These are phyloP conservation scores for Phytophthora citrophthora DNA, from an alignment of 352 stramenopile genomes.

Conservation along the genomic window DNA sequence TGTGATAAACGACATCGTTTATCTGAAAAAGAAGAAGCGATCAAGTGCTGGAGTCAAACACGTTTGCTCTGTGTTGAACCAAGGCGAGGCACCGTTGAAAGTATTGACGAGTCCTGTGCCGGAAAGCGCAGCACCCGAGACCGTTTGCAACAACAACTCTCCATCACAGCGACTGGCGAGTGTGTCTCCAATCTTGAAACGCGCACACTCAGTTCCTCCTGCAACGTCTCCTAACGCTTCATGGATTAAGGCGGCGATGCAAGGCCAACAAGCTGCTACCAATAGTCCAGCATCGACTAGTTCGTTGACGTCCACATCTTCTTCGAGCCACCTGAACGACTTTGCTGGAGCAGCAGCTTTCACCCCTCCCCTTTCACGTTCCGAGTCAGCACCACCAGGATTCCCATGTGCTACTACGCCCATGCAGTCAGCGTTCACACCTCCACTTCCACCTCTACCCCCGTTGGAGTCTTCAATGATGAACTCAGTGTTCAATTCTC, in stretches of 20 bases:
- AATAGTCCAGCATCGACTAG: neutral
- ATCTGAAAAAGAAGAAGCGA: slow-evolving; percentile 8
- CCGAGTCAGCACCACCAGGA: slow-evolving; percentile 1
- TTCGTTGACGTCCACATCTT: neutral
- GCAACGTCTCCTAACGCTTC: slow-evolving; percentile 23
- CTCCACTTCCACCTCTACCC: slow-evolving; percentile 2
- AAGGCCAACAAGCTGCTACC: neutral
- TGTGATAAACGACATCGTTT: slow-evolving; percentile 16
- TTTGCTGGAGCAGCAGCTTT: slow-evolving; percentile 6
- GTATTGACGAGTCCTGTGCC: slow-evolving; percentile 10
- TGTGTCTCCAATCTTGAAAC: slow-evolving; percentile 5
- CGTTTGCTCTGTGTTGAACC: slow-evolving; percentile 2
- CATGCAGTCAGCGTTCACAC: neutral
- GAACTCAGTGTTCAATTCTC: neutral
- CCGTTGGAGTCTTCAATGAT: neutral
- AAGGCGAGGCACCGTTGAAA: slow-evolving; percentile 1
- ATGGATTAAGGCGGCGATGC: slow-evolving; percentile 24
- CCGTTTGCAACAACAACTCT: neutral
- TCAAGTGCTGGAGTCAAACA: neutral
- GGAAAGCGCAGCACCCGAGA: neutral
- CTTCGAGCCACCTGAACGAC: neutral
- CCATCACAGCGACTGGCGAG: slow-evolving; percentile 1
- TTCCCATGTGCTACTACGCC: neutral
- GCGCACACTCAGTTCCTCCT: slow-evolving; percentile 7
- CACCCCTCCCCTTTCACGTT: neutral